Conservation (phyloP, 176 grass and related monocot genomes). For the Bolboschoenus planiculmis region DNA sequence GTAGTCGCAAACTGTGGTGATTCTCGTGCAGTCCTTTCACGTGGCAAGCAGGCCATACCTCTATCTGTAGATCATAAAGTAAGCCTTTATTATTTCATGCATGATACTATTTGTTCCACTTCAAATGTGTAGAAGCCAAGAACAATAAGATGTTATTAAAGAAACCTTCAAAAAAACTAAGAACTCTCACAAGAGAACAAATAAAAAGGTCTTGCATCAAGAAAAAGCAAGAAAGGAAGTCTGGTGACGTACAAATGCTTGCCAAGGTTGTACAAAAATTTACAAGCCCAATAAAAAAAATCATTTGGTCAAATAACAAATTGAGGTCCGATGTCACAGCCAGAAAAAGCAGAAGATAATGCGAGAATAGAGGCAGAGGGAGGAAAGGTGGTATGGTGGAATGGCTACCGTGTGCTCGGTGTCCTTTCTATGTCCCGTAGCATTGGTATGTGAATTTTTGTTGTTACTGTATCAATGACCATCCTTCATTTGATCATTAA, state of each 20-base stretch:
- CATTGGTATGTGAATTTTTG: constrained; percentile 37
- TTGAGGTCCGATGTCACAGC: constrained; percentile 28
- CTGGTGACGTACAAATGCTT: neutral
- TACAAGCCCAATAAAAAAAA: neutral
- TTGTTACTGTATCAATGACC: neutral
- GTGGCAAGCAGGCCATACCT: constrained; percentile 46
- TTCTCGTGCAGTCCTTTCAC: constrained; percentile 51
- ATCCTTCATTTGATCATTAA: neutral
- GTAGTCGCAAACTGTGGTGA: constrained; percentile 64
- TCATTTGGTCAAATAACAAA: neutral
- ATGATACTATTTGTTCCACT: neutral
- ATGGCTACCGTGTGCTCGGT: constrained; percentile 56
- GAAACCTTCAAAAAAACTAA: neutral
- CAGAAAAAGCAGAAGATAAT: constrained; percentile 58
- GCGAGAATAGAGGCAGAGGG: constrained; percentile 47
- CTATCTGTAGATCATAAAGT: constrained; percentile 79
- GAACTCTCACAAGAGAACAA: neutral
- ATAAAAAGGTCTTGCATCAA: neutral
- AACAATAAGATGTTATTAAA: neutral
- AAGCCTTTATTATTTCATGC: neutral
- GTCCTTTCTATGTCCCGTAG: constrained; percentile 78
- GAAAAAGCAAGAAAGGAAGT: neutral
- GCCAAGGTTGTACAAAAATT: neutral
- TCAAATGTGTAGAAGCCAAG: neutral
- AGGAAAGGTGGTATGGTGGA: constrained; percentile 72